A percentile compares a stretch with the other conserved stretches of the same genome.
Evolutionary conservation across 352 stramenopile genomes (phyloP).

Genomic region (Hyaloperonospora arabidopsidis): DNA sequence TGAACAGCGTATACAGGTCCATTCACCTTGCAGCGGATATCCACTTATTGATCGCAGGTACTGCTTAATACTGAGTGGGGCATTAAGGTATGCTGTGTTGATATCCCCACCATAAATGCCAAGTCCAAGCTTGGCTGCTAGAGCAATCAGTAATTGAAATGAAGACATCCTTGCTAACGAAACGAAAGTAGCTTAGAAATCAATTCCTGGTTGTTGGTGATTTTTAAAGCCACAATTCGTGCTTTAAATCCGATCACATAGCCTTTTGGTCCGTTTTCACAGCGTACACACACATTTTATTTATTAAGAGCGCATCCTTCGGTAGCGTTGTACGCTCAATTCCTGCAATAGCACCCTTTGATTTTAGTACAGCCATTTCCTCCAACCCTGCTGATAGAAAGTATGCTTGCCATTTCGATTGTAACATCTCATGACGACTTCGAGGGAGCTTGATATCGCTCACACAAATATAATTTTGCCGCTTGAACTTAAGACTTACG

Average conservation of each 20-base stretch:
- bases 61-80: background rate
- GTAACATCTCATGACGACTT: background rate
- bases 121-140: background rate
- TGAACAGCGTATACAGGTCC: background rate
- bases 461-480: no score
- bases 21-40: slow-evolving; percentile 2
- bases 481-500: no score
- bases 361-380: slow-evolving; percentile 3
- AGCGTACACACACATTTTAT: slow-evolving; percentile 2
- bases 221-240: background rate
- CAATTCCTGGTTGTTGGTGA: background rate
- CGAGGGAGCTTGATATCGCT: no score
- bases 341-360: slow-evolving; percentile 4
- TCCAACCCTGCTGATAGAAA: slow-evolving; percentile 5
- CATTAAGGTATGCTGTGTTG: background rate
- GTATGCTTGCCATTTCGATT: slow-evolving; percentile 4
- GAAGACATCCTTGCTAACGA: background rate
- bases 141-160: background rate
- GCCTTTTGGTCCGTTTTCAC: background rate
- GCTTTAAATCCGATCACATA: slow-evolving; percentile 1
- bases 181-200: background rate
- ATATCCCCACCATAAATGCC: background rate
- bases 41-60: background rate
- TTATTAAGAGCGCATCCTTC: background rate
- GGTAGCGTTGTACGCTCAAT: slow-evolving; percentile 2